Evolutionary conservation across 768 basidiomycete species (phyloP).

Genomic region (Ramaria sp.): DNA sequence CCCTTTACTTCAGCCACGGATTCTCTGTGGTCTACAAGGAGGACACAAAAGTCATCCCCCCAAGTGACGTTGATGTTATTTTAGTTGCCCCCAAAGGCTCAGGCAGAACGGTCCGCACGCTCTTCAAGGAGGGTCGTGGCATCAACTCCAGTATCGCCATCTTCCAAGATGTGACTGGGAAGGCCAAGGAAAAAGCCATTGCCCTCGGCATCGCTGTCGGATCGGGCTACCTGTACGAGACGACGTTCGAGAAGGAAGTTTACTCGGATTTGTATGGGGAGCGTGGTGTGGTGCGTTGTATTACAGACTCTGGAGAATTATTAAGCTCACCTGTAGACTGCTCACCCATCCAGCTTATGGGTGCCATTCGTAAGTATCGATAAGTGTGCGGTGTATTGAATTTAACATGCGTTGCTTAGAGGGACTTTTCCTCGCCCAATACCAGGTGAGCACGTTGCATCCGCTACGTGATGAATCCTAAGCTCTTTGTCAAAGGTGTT

Average conservation of each 20-base stretch:
- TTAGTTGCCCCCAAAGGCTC: slow-evolving; percentile 99
- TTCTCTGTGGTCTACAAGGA: slow-evolving; percentile 99
- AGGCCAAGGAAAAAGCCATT: slow-evolving; percentile 94
- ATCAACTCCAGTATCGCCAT: slow-evolving; percentile 94
- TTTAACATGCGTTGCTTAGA: slow-evolving; percentile 27
- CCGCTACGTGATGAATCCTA: not conserved
- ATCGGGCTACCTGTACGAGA: slow-evolving; percentile 97
- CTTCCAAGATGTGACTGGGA: slow-evolving; percentile 95
- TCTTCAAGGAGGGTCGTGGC: slow-evolving; percentile 99
- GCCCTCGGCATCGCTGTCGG: slow-evolving; percentile 92
- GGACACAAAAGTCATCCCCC: slow-evolving; percentile 88
- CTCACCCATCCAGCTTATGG: slow-evolving; percentile 65
- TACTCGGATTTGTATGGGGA: slow-evolving; percentile 99
- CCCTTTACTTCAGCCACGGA: slow-evolving; percentile 99
- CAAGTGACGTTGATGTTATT: slow-evolving; percentile 93
- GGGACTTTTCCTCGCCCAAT: slow-evolving; percentile 98
- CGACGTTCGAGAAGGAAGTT: slow-evolving; percentile 99
- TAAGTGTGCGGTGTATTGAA: not conserved
- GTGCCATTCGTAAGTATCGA: slow-evolving; percentile 69
- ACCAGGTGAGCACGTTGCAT: slow-evolving; percentile 25
- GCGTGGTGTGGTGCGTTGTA: slow-evolving; percentile 85
- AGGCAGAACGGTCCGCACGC: slow-evolving; percentile 95
- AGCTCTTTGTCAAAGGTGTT: slow-evolving; percentile 48
- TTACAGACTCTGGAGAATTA: not conserved
- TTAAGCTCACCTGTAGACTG: not conserved